Evolutionary conservation across 2,329 filamentous ascomycete genomes (phyloP), one percentile per base, ranked within the genome.

Genomic region (Pezicula carpinea): DNA sequence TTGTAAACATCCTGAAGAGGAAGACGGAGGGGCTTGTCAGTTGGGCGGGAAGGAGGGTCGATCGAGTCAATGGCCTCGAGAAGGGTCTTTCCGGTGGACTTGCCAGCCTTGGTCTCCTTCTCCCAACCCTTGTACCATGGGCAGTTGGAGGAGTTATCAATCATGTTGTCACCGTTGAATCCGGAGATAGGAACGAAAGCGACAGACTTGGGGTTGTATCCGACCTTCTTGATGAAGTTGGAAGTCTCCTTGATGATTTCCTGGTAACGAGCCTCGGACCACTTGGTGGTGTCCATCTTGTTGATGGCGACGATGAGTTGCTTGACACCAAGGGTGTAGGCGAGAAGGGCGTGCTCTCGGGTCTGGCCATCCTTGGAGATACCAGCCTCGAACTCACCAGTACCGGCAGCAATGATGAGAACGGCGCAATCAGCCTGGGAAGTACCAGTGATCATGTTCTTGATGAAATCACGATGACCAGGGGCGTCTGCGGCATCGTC

Each of bases 381-480:
- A 97, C 93, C 93, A 87, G 93, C 93, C 86, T 99, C 93, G 86
- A 99, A 99, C 85, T 99, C 93, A 96, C 93, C 93, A 89, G 90
- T 96, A 83, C 93, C 93, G 70, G 93, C 90, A 68, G 92, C 93
- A 78, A 99, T 99, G 80, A 99, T 97, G 82, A 99, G 91, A 75
- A 99, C 89, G 70, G 93, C 93, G 80, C 93, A 97, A 73, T 99
- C 93, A 67, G 93, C 93, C 87, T 97, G 93, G 76, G 93, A 99
- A 71, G 93, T 97, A 91, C 93, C 93, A 87, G 93, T 97, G 77
- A 99, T 99, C 93, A 99, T 99, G 91, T 97, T 99, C 92, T 99
- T 99, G 89, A 99, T 97, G 85, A 97, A 99, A 73, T 99, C 93
- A 93, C 93, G 92, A 80, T 99, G 93, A 79, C 93, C 93, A 69